Conservation (phyloP, 306 rosid species). For the Trifolium dubium region DNA sequence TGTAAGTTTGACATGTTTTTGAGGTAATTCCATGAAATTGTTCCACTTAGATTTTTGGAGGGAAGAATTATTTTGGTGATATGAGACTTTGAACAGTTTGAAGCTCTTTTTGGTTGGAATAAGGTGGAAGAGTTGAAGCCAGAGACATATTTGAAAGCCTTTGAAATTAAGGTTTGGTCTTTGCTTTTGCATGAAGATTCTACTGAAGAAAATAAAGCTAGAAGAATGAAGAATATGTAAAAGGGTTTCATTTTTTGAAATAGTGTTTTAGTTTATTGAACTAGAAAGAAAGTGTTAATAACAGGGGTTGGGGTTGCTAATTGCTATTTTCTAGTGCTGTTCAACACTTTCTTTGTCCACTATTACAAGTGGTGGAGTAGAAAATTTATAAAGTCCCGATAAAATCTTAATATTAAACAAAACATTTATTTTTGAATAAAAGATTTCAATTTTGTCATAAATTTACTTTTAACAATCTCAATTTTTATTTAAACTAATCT, state of each 20-base stretch:
- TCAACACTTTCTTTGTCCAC: no score
- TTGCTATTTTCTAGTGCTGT: no score
- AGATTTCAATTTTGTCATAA: no score
- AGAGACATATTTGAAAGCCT: conserved; percentile 75
- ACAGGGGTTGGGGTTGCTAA: background rate
- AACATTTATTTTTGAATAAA: no score
- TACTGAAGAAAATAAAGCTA: conserved; percentile 39
- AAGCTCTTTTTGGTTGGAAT: conserved; percentile 38
- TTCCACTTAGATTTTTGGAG: conserved; percentile 67
- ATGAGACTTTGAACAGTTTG: conserved; percentile 51
- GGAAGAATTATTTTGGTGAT: conserved; percentile 55
- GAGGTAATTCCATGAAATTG: conserved; percentile 66
- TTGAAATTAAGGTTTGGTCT: conserved; percentile 52
- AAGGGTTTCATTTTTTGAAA: conserved; percentile 49
- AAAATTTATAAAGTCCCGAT: no score
- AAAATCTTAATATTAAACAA: no score
- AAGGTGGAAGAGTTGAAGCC: conserved; percentile 60
- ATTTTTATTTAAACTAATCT: no score
- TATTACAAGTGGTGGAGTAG: no score
- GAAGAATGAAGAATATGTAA: conserved; percentile 51
- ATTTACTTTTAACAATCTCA: no score
- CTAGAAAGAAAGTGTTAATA: background rate
- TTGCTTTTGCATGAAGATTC: conserved; percentile 61
- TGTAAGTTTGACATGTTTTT: conserved; percentile 58
- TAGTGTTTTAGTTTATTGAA: background rate